Conservation (phyloP, 345 rosid genomes). For the Salix dunnii region DNA sequence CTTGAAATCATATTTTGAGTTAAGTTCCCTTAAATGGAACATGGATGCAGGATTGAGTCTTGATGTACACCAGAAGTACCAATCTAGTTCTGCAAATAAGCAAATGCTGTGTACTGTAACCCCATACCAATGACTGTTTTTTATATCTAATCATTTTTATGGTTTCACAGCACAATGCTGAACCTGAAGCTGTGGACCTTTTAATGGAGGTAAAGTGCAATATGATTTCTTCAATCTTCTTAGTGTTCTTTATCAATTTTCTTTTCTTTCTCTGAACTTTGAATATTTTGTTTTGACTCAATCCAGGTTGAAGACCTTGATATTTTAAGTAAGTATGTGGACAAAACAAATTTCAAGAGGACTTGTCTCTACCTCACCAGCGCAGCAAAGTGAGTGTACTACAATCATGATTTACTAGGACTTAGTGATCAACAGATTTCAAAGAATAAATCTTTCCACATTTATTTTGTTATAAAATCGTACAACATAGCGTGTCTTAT, state of each 20-base stretch:
- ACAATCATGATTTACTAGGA: background rate
- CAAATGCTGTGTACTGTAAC: background rate
- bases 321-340: conserved; percentile 73
- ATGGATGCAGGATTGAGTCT: background rate
- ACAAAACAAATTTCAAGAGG: conserved; percentile 75
- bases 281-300: background rate
- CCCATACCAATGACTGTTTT: background rate
- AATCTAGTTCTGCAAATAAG: background rate
- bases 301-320: conserved; percentile 91
- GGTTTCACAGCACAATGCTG: conserved; percentile 81
- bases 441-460: background rate
- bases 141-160: conserved; percentile 9
- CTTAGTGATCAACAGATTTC: background rate
- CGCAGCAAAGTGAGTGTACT: conserved; percentile 60
- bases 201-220: conserved; percentile 65
- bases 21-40: background rate
- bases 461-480: background rate
- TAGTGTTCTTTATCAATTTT: background rate
- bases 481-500: background rate
- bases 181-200: conserved; percentile 97
- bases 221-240: background rate
- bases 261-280: background rate
- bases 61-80: background rate
- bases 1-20: background rate
- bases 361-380: conserved; percentile 89